phyloP scores from a whole-genome alignment of 768 basidiomycete species.

The Hirschioporus abietinus region DNA sequence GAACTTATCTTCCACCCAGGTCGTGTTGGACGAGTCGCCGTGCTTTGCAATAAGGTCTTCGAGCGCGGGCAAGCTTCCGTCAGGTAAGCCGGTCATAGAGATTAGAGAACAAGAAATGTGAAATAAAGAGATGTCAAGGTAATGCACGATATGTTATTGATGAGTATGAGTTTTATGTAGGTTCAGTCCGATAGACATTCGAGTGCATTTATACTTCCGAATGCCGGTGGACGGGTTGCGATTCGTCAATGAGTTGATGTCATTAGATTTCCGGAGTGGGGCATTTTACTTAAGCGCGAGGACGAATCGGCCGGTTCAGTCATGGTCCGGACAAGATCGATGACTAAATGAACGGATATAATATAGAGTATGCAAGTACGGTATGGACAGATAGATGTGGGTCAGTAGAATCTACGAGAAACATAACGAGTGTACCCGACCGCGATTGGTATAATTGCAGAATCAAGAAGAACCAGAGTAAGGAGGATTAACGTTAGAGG shows the following conservation, averaged over 20 bases:
- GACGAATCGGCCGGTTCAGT: neutral
- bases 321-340: neutral
- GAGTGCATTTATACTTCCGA: too few relatives aligned
- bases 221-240: too few relatives aligned
- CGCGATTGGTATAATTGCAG: neutral
- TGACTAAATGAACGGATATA: neutral
- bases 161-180: neutral
- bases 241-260: neutral
- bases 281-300: neutral
- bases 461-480: neutral
- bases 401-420: neutral
- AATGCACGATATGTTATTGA: neutral
- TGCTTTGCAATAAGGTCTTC: slow-evolving; percentile 56
- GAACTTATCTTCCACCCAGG: slow-evolving; percentile 58
- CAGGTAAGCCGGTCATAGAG: neutral
- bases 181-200: too few relatives aligned
- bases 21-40: slow-evolving; percentile 63
- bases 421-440: neutral
- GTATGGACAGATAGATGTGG: neutral
- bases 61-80: slow-evolving; percentile 20
- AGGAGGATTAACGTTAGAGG: neutral
- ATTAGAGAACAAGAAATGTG: neutral
- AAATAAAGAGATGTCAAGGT: neutral
- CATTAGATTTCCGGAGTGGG: neutral
- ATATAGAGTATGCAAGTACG: neutral